Evolutionary conservation across 352 stramenopile genomes (phyloP), one percentile per base, ranked within the genome.

Genomic region (Phytopythium litorale): DNA sequence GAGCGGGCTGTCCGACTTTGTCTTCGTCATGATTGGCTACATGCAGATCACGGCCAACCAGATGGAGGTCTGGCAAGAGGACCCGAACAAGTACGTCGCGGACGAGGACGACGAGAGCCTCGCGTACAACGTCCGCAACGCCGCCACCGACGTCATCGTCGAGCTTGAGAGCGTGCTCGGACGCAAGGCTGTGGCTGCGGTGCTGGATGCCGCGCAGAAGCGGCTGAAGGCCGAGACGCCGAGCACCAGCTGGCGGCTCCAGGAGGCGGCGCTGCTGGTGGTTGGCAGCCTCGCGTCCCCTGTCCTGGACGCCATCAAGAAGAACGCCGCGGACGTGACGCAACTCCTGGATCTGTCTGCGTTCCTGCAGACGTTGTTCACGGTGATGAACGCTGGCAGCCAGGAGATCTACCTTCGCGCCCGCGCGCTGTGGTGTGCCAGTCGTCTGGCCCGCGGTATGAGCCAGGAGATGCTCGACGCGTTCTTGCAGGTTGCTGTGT

Each of bases 21-120:
- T 92, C 5, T 88, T 79, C 53, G 73, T 88, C 43, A 88, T 92
- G 78, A 81, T 94, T 60, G 79, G 72, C 45, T 94, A 92, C 73
- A 91, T 92, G 81, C 83, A 92, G 53, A 94, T 94, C 59, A 91
- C 83, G 1, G 63, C 71, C 52, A 78, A 78, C 55, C 86, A 94
- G 62, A 80, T 87, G 69, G 72, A 87, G 58, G 78, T 73, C 43
- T 94, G 86, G 86, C 66, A 82, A 35, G 86, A 92, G 16, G 80
- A 92, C 53, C 80, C 86, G 35, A 92, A 94, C 69, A 86, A 91
- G 66, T 94, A 92, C 64, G 76, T 94, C 18, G 83, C 83, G 0
- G 86, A 94, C 51, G 86, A 94, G 69, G 86, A 94, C 60, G 86
- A 94, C 63, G 81, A 92, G 56, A 91, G 81, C 38, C 62, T 91